Base-by-base conservation (phyloP, 176 grass and related monocot species). In the Tillandsia leiboldiana region DNA sequence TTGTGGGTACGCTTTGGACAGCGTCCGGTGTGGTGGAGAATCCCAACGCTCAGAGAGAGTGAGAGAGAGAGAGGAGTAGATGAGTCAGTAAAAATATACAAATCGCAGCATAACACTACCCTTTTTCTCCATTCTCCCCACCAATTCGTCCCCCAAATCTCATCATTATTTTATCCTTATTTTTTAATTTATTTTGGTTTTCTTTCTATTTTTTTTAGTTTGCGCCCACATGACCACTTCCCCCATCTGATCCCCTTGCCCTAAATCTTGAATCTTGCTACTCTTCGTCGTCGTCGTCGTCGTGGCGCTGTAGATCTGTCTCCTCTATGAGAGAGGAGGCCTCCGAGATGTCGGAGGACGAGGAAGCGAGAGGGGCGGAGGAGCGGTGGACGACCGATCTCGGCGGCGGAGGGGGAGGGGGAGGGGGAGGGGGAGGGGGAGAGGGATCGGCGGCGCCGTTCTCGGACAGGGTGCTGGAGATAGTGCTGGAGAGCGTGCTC, bases 401-500 rank as follows among this genome's bases (percentile, higher is more conserved):
- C 66, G n/a, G 72, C n/a, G 56, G 17, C 1, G 66, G 48, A 12
- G 48, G 74, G 50, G 63, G 61, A 26, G 23, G 67, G 20, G 20
- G 20, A 26, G 23, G 67, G 20, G 20, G 20, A 20, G 20, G 20
- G 17, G 61, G 59, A 11, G 51, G 33, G 13, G 24, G 71, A 10
- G 29, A 23, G 10, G 24, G 66, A 12, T 50, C n/a, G 2, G 59
- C 82, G 1, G 64, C 49, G 9, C 83, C 82, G 1, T 66, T 66
- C 50, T 47, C 63, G 26, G 87, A 79, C 56, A 78, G 76, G 73
- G 82, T 89, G 49, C 80, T 89, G 49, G 82, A 88, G 49, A 88
- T 81, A 74, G 86, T 88, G 14, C 63, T 88, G 12, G 87, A 89
- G 78, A 89, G 70, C 73, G 82, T 89, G 26, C 78, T 89, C 18